A percentile compares a stretch with the other conserved stretches of the same genome.
phyloP scores from a whole-genome alignment of 805 yeast species.

The Candida boidinii region DNA sequence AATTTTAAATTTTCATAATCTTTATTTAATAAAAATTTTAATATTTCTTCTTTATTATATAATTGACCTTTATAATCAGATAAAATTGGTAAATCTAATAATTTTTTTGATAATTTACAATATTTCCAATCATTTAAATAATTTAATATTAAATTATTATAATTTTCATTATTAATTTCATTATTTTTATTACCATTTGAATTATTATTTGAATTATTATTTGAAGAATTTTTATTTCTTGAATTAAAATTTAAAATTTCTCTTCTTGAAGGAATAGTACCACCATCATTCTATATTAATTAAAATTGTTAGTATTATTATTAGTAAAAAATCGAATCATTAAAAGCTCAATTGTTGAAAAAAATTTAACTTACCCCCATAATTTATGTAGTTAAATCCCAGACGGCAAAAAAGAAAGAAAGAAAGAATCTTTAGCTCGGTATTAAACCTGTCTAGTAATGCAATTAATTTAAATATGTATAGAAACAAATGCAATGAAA shows the following conservation, averaged over 20 bases:
- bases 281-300: constrained; percentile 52
- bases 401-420: too few relatives aligned
- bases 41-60: constrained; percentile 52
- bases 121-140: constrained; percentile 29
- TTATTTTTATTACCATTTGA: constrained; percentile 5
- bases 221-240: constrained; percentile 1
- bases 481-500: too few relatives aligned
- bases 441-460: too few relatives aligned
- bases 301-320: not conserved
- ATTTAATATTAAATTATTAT: constrained; percentile 12
- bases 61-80: constrained; percentile 63
- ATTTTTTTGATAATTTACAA: constrained; percentile 38
- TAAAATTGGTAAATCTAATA: constrained; percentile 41
- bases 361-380: too few relatives aligned
- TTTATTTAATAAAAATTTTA: constrained; percentile 44
- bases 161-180: constrained; percentile 7
- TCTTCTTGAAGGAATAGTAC: constrained; percentile 52
- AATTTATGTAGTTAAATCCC: too few relatives aligned
- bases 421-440: too few relatives aligned
- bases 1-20: constrained; percentile 12
- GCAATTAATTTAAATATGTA: too few relatives aligned
- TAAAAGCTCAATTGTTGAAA: too few relatives aligned
- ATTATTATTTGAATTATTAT: not conserved
- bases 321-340: too few relatives aligned
- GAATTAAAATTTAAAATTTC: constrained; percentile 31